These are phyloP conservation scores for Inonotus hispidus DNA, from an alignment of 1,284 basidiomycete genomes.

Conservation along the genomic window DNA sequence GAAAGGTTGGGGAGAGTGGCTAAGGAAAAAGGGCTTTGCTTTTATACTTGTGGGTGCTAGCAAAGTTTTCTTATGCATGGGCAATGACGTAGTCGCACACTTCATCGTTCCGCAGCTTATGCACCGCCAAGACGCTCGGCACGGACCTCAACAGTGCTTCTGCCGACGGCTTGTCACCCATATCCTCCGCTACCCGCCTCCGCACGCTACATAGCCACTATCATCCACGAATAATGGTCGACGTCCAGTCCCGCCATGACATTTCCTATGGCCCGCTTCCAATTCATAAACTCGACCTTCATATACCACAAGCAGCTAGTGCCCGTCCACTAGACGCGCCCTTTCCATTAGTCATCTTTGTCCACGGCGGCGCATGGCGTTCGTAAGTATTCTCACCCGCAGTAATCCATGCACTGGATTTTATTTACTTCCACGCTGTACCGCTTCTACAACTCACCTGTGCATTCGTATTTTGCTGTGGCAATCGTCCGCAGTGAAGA, in stretches of 20 bases:
- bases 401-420: background rate
- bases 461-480: background rate
- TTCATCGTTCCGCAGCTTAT: background rate
- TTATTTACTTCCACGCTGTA: background rate
- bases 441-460: background rate
- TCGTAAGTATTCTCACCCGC: constrained; percentile 42
- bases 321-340: background rate
- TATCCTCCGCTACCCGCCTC: background rate
- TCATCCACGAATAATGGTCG: background rate
- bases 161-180: background rate
- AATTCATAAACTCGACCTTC: constrained; percentile 28
- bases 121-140: background rate
- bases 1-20: constrained; percentile 15
- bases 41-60: background rate
- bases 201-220: background rate
- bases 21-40: constrained; percentile 10
- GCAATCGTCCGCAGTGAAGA: constrained; percentile 48
- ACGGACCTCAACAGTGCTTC: background rate
- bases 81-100: constrained; percentile 12
- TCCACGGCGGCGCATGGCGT: constrained; percentile 79
- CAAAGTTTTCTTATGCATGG: constrained; percentile 6
- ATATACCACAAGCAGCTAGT: constrained; percentile 20
- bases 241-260: background rate
- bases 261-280: constrained; percentile 11
- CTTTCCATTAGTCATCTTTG: constrained; percentile 41